phyloP scores from a whole-genome alignment of 1,139 yeast genomes.

The Taiozyma sp. region DNA sequence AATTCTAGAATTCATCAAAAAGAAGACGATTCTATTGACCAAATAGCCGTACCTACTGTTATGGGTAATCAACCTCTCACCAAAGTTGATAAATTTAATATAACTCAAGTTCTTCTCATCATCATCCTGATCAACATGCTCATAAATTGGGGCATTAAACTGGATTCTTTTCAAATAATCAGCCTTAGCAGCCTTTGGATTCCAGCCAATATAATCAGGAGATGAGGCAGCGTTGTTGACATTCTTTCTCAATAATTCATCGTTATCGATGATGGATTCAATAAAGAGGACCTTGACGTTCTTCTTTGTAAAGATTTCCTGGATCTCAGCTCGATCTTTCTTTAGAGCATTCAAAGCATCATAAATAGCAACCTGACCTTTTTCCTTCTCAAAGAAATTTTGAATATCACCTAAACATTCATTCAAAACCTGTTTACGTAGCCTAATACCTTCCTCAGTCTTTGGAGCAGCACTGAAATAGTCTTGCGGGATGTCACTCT shows the following conservation, averaged over 20 bases:
- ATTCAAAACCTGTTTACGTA: slow-evolving; percentile 55
- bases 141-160: slow-evolving; percentile 45
- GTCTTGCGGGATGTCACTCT: slow-evolving; percentile 55
- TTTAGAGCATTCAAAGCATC: slow-evolving; percentile 91
- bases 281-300: slow-evolving; percentile 79
- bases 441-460: slow-evolving; percentile 44
- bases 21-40: slow-evolving; percentile 83
- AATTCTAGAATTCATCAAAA: slow-evolving; percentile 80
- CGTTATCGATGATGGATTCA: slow-evolving; percentile 81
- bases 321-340: slow-evolving; percentile 56
- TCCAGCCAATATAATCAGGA: slow-evolving; percentile 82
- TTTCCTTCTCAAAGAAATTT: slow-evolving; percentile 62
- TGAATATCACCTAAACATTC: slow-evolving; percentile 67
- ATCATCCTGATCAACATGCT: slow-evolving; percentile 42
- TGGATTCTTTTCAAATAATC: slow-evolving; percentile 54
- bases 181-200: slow-evolving; percentile 50
- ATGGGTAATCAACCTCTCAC: slow-evolving; percentile 78
- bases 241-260: slow-evolving; percentile 61
- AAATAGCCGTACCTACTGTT: slow-evolving; percentile 83
- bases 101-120: slow-evolving; percentile 53
- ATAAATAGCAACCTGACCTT: slow-evolving; percentile 91
- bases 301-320: slow-evolving; percentile 44
- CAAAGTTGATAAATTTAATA: slow-evolving; percentile 84
- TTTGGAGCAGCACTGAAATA: slow-evolving; percentile 64
- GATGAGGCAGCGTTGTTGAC: slow-evolving; percentile 84